Conservation (phyloP, 805 yeast species). For the Suhomyces xylopsoci region DNA sequence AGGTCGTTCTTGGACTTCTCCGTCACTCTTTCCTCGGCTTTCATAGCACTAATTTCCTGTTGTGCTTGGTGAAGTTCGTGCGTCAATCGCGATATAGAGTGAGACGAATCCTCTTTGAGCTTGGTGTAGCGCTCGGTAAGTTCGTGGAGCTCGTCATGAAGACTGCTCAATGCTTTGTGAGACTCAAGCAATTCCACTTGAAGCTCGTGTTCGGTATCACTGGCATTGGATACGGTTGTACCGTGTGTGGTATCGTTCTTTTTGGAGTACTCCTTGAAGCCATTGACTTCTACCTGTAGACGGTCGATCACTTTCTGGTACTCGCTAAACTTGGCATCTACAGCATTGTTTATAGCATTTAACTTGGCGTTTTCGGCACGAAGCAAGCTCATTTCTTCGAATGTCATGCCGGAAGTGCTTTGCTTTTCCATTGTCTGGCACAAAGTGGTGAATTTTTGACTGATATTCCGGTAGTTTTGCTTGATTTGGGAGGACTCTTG, state of each 20-base stretch:
- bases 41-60: constrained; percentile 12
- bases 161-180: constrained; percentile 15
- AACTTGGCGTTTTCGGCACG: constrained; percentile 19
- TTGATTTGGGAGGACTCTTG: constrained; percentile 20
- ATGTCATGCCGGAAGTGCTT: neutral
- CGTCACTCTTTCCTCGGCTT: constrained; percentile 13
- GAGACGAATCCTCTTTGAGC: constrained; percentile 21
- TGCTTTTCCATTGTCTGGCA: constrained; percentile 5
- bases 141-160: constrained; percentile 17
- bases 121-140: constrained; percentile 14
- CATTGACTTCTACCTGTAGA: constrained; percentile 31
- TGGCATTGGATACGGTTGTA: constrained; percentile 10
- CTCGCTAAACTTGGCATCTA: constrained; percentile 26
- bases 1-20: constrained; percentile 38
- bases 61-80: constrained; percentile 18
- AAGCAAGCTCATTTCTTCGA: constrained; percentile 8
- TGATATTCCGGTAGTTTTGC: constrained; percentile 16
- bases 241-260: neutral
- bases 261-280: constrained; percentile 17
- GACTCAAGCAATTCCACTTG: constrained; percentile 17
- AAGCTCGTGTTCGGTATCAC: neutral
- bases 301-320: constrained; percentile 29
- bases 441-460: constrained; percentile 16
- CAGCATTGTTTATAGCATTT: constrained; percentile 13
- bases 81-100: constrained; percentile 20